Evolutionary conservation across 2,329 filamentous ascomycete genomes (phyloP).

Genomic region (Colletotrichum sp.): DNA sequence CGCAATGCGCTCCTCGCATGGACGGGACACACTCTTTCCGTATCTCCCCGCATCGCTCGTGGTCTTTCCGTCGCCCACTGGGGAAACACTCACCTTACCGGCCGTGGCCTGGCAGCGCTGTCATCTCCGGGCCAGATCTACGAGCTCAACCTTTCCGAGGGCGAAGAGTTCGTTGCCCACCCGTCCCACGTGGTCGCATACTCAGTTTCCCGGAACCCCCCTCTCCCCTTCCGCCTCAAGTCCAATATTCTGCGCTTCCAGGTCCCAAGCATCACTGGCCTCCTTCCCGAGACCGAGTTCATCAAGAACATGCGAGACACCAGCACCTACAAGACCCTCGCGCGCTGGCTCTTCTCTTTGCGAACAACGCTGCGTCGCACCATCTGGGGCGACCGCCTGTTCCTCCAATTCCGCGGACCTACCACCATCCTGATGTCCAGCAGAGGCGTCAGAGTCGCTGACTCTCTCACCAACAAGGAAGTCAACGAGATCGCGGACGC

Average conservation of each 20-base stretch:
- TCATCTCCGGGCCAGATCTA: constrained; percentile 90
- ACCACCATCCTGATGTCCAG: constrained; percentile 87
- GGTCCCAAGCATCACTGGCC: constrained; percentile 71
- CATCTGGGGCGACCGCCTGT: constrained; percentile 93
- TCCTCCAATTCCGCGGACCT: constrained; percentile 88
- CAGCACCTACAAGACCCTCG: constrained; percentile 72
- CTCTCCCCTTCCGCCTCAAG: constrained; percentile 86
- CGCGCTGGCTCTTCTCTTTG: constrained; percentile 68
- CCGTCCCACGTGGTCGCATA: constrained; percentile 94
- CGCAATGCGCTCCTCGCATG: constrained; percentile 90
- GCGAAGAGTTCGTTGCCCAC: constrained; percentile 90
- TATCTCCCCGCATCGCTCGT: constrained; percentile 77
- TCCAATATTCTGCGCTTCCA: constrained; percentile 78
- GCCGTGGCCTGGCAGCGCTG: constrained; percentile 84
- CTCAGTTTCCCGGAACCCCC: constrained; percentile 74
- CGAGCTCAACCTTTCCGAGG: constrained; percentile 78
- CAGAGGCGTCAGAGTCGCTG: constrained; percentile 78
- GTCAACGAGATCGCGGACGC: constrained; percentile 90
- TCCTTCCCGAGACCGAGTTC: constrained; percentile 75
- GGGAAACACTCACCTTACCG: constrained; percentile 89
- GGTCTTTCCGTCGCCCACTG: constrained; percentile 83
- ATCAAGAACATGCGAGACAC: constrained; percentile 75
- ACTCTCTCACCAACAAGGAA: constrained; percentile 78
- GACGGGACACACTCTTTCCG: constrained; percentile 85
- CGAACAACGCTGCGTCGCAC: constrained; percentile 80